Evolutionary conservation across 768 basidiomycete genomes (phyloP).

Genomic region (Paxillus ammoniavirescens): DNA sequence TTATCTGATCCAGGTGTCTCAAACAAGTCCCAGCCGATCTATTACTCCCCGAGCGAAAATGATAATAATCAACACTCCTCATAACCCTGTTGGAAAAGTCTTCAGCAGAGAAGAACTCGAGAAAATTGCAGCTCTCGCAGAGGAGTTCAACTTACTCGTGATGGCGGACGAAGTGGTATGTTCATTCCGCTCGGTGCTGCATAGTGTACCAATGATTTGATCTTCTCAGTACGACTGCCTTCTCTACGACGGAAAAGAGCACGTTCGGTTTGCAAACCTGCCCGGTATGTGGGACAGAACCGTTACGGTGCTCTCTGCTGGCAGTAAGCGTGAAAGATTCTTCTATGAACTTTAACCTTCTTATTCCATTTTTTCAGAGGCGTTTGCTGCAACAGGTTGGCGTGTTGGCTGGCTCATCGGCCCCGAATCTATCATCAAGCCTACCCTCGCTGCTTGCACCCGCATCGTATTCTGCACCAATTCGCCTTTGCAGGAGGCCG

Average conservation of each 20-base stretch:
- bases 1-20: background rate
- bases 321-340: conserved; percentile 55
- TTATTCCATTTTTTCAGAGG: conserved; percentile 49
- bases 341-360: background rate
- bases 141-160: conserved; percentile 89
- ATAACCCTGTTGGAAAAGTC: conserved; percentile 98
- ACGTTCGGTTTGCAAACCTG: conserved; percentile 89
- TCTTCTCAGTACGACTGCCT: conserved; percentile 83
- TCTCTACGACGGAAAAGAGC: conserved; percentile 83
- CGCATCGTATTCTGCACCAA: conserved; percentile 96
- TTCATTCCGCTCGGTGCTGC: background rate
- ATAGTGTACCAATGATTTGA: background rate
- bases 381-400: conserved; percentile 97
- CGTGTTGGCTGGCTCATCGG: conserved; percentile 96
- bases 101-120: conserved; percentile 83
- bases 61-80: conserved; percentile 94
- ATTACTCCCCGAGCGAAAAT: conserved; percentile 90
- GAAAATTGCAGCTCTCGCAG: conserved; percentile 80
- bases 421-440: conserved; percentile 75
- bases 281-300: conserved; percentile 99
- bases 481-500: conserved; percentile 93
- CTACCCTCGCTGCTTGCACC: conserved; percentile 87
- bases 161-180: conserved; percentile 96
- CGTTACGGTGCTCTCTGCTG: conserved; percentile 93
- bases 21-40: conserved; percentile 52